Evolutionary conservation across 2,329 filamentous ascomycete genomes (phyloP).

Genomic region (Colletotrichum gloeosporioides): DNA sequence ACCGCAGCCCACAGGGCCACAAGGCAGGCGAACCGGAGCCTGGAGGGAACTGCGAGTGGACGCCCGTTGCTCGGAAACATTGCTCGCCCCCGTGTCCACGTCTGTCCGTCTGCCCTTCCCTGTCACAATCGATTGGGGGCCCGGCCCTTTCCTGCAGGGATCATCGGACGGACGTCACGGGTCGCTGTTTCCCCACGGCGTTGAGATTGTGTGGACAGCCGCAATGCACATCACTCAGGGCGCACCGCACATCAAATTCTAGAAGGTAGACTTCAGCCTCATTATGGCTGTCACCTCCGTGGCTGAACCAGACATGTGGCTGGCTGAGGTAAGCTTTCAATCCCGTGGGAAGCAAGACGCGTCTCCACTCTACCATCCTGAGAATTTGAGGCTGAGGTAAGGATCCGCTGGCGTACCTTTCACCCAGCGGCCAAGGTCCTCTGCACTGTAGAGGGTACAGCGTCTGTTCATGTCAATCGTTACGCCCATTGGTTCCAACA

Average conservation of each 20-base stretch:
- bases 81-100: neutral
- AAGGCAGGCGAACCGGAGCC: neutral
- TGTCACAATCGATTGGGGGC: slow-evolving; percentile 13
- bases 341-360: neutral
- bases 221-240: neutral
- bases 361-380: neutral
- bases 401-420: neutral
- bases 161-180: slow-evolving; percentile 14
- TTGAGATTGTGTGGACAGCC: neutral
- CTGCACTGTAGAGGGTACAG: neutral
- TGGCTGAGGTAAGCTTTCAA: neutral
- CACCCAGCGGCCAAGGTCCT: neutral
- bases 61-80: slow-evolving; percentile 21
- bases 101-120: neutral
- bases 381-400: slow-evolving; percentile 12
- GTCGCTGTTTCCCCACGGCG: slow-evolving; percentile 1
- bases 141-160: slow-evolving; percentile 5
- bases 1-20: neutral
- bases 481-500: neutral
- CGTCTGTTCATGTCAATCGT: neutral
- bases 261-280: neutral
- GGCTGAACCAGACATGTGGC: neutral
- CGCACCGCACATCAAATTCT: neutral
- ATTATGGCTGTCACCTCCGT: neutral
- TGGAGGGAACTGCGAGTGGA: neutral